Percentiles rank a stretch among this genome's conserved stretches.
phyloP scores from a whole-genome alignment of 2,329 filamentous ascomycete species.

The Chalaropsis ovoidea region DNA sequence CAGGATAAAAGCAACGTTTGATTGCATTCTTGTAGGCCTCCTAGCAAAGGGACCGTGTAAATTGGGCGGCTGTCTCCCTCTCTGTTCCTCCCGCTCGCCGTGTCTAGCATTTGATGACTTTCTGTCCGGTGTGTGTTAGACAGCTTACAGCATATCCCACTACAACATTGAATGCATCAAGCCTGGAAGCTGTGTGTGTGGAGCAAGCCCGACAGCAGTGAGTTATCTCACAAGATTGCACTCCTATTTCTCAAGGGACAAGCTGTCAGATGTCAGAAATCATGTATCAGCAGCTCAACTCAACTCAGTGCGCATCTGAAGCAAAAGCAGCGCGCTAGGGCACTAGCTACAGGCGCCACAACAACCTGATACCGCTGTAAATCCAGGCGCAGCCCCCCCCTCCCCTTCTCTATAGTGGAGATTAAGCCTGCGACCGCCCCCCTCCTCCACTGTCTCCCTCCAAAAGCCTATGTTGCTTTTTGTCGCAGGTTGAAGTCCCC shows the following conservation, averaged over 20 bases:
- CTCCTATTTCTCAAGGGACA: not conserved
- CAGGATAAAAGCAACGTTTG: conserved; percentile 4
- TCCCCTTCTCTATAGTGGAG: not conserved
- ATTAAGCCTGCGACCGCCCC: not conserved
- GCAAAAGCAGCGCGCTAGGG: not conserved
- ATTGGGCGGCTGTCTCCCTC: not conserved
- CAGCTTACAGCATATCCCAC: no score
- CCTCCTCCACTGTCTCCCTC: not conserved
- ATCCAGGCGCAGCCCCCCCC: not conserved
- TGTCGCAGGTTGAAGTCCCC: not conserved
- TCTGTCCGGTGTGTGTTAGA: no score
- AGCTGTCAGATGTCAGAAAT: conserved; percentile 11
- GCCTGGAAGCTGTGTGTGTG: no score
- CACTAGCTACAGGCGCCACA: not conserved
- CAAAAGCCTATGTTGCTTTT: not conserved
- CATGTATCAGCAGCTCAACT: not conserved
- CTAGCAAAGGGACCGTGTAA: not conserved
- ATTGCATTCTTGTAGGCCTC: not conserved
- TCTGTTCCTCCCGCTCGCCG: no score
- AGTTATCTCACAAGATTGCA: not conserved
- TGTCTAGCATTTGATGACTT: no score
- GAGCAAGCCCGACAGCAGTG: no score
- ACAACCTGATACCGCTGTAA: not conserved
- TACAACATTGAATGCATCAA: no score
- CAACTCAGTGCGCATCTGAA: not conserved